A percentile compares a stretch with the other conserved stretches of the same genome.
These are phyloP conservation scores for Penicillium psychrofluorescens DNA, from an alignment of 495 filamentous ascomycete species.

Conservation along the genomic window DNA sequence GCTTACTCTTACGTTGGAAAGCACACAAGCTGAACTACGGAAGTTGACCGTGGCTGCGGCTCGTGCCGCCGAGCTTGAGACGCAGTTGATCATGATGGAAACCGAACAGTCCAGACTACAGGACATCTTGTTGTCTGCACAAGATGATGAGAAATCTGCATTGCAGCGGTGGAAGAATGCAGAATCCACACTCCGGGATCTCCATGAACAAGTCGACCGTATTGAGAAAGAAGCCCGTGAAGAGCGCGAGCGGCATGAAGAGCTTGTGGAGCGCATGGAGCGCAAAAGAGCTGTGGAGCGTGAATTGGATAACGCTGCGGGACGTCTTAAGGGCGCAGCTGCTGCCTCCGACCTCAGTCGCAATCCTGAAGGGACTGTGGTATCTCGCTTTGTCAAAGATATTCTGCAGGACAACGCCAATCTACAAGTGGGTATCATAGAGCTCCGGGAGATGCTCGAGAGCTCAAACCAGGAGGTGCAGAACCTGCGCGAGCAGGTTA, in stretches of 20 bases:
- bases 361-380: slow-evolving; percentile 53
- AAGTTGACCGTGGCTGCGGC: slow-evolving; percentile 64
- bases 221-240: slow-evolving; percentile 81
- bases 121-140: slow-evolving; percentile 51
- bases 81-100: slow-evolving; percentile 69
- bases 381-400: slow-evolving; percentile 91
- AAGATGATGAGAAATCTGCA: slow-evolving; percentile 67
- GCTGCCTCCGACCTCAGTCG: slow-evolving; percentile 54
- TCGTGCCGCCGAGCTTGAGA: slow-evolving; percentile 69
- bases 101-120: slow-evolving; percentile 70
- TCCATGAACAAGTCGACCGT: slow-evolving; percentile 80
- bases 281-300: slow-evolving; percentile 64
- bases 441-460: slow-evolving; percentile 83
- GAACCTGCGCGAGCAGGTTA: slow-evolving; percentile 72
- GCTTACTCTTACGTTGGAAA: slow-evolving; percentile 65
- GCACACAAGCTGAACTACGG: slow-evolving; percentile 67
- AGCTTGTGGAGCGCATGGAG: slow-evolving; percentile 75
- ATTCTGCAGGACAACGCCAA: slow-evolving; percentile 93
- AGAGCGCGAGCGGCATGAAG: slow-evolving; percentile 74
- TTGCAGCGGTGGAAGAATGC: slow-evolving; percentile 77
- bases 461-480: slow-evolving; percentile 94
- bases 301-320: slow-evolving; percentile 68
- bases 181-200: slow-evolving; percentile 60
- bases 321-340: slow-evolving; percentile 71
- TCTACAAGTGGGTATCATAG: slow-evolving; percentile 80